Evolutionary conservation across 1,284 basidiomycete genomes (phyloP), one percentile per base, ranked within the genome.

Genomic region (Rhodotorula sp.): DNA sequence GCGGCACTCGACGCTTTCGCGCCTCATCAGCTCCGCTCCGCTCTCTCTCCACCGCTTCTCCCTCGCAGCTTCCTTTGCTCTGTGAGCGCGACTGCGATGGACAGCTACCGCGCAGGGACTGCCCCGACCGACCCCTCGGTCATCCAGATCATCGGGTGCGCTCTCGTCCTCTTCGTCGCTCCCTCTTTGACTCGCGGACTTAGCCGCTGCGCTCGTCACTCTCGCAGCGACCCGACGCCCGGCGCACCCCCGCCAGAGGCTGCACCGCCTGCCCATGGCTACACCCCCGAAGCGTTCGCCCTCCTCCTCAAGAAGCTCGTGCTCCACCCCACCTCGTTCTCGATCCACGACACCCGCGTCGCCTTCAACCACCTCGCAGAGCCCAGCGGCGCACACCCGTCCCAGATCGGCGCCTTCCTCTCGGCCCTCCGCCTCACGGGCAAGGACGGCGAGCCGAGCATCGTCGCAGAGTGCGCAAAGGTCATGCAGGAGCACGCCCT

Each of bases 401-500:
- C 76, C 34, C 80, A 80, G 61, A 73, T 80, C 52, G 78, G 76
- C 14, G 77, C 77, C 27, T 79, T 80, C 62, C 70, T 80, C n/a
- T 71, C 77, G 7, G 76, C 76, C 7, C 69, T 80, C 2, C 54
- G 72, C 4, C 62, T 78, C n/a, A 71, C 73, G 19, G 74, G 76
- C 25, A 71, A 77, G 52, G 80, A 80, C 59, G 71, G 73, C 16
- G 48, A 78, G 45, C 70, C 79, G 12, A 60, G 50, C 7, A 70
- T 78, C 52, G 74, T 79, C 12, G 88, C 88, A 2, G 89, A 89
- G 0, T 92, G 91, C 17, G 92, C 92, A 1, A 82, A 87, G 7
- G 87, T 91, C 7, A 85, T 96, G 66, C 85, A 89, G 50, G 82
- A 85, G 48, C 87, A 89, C 58, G 87, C 92, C 8, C 80, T 91